Evolutionary conservation across 805 yeast species (phyloP).

Genomic region (Naumovozyma dairenensis): DNA sequence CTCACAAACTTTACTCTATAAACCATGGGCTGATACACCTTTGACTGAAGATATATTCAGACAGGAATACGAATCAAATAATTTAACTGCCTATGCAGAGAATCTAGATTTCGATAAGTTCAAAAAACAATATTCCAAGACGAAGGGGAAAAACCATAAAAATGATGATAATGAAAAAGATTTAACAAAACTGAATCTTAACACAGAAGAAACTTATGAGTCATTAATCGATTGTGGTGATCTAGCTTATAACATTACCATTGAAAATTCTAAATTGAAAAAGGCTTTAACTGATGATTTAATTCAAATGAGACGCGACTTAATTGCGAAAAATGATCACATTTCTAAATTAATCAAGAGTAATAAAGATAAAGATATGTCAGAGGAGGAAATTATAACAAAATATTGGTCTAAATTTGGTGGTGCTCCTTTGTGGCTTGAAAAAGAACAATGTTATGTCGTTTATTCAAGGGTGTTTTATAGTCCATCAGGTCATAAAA

Average conservation of each 20-base stretch:
- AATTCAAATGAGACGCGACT: conserved; percentile 2
- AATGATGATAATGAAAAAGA: neutral
- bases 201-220: conserved; percentile 5
- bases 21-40: conserved; percentile 4
- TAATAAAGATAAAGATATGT: conserved; percentile 6
- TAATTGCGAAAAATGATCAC: conserved; percentile 1
- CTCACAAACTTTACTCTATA: conserved; percentile 4
- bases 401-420: conserved; percentile 28
- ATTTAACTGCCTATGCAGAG: conserved; percentile 6
- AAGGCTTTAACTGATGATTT: conserved; percentile 2
- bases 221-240: conserved; percentile 4
- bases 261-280: conserved; percentile 1
- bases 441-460: conserved; percentile 38
- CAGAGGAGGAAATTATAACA: conserved; percentile 5
- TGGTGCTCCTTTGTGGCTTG: conserved; percentile 27
- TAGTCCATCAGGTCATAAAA: conserved; percentile 7
- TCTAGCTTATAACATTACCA: conserved; percentile 3
- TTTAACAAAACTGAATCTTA: neutral
- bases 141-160: neutral
- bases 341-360: conserved; percentile 1
- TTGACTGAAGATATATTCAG: conserved; percentile 2
- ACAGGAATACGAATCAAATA: conserved; percentile 4
- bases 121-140: neutral
- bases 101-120: conserved; percentile 8
- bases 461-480: conserved; percentile 37